Conservation (phyloP, 2,329 filamentous ascomycete genomes). For the Sporothrix mexicana region DNA sequence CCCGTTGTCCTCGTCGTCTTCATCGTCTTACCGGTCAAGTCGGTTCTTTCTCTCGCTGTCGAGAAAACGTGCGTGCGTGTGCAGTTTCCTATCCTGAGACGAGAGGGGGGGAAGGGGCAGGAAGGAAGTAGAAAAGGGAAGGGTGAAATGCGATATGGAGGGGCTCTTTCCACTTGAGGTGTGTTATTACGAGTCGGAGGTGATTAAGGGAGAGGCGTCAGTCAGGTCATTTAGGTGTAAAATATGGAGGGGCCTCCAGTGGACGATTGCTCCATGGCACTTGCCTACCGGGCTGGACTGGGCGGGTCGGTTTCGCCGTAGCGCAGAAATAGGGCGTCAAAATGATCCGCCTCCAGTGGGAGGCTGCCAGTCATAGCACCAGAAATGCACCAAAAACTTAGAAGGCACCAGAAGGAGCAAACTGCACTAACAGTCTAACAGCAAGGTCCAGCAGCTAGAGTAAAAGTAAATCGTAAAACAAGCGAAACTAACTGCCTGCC, state of each 20-base stretch:
- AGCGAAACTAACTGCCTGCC: not conserved
- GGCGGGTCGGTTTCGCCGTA: slow-evolving; percentile 25
- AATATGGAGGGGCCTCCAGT: not conserved
- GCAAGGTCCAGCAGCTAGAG: slow-evolving; percentile 11
- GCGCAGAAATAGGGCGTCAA: slow-evolving; percentile 4
- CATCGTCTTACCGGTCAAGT: slow-evolving; percentile 21
- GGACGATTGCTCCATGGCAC: not conserved
- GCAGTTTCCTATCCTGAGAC: not conserved
- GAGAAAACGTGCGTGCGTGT: not conserved
- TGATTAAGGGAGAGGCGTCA: not conserved
- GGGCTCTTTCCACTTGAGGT: slow-evolving; percentile 19
- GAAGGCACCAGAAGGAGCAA: not conserved
- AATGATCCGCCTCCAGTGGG: slow-evolving; percentile 14
- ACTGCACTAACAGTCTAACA: not conserved
- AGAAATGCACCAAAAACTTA: not conserved
- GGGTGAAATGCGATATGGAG: slow-evolving; percentile 8
- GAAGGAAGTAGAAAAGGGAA: not conserved
- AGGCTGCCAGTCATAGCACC: not conserved
- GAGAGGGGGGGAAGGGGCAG: not conserved
- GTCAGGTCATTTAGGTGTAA: not conserved
- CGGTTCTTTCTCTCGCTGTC: not conserved
- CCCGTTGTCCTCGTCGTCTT: slow-evolving; percentile 7
- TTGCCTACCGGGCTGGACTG: not conserved
- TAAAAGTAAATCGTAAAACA: not conserved
- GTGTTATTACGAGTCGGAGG: not conserved